Conservation (phyloP, 1,284 basidiomycete species). For the Apiotrichum veenhuisii region DNA sequence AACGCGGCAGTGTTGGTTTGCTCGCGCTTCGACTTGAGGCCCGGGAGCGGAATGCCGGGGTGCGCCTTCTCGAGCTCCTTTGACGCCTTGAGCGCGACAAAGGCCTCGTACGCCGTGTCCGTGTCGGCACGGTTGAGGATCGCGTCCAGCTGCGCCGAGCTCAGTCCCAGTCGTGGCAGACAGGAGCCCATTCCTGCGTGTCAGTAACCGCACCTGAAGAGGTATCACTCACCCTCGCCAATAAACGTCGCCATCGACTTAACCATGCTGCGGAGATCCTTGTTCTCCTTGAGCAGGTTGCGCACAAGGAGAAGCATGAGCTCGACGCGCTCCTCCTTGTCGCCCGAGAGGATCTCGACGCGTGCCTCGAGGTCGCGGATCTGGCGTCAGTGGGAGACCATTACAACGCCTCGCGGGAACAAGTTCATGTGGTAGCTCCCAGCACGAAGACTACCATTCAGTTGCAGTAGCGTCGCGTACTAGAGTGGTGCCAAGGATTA, state of each 20-base stretch:
- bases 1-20: constrained; percentile 5
- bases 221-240: constrained; percentile 66
- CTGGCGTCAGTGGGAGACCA: constrained; percentile 56
- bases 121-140: constrained; percentile 79
- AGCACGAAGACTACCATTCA: too few relatives aligned
- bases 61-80: constrained; percentile 35
- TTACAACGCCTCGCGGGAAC: too few relatives aligned
- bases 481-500: too few relatives aligned
- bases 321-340: constrained; percentile 77
- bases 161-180: constrained; percentile 69
- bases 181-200: constrained; percentile 56
- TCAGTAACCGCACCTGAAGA: background rate
- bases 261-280: constrained; percentile 71
- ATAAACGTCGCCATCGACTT: constrained; percentile 72
- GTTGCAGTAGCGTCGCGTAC: too few relatives aligned
- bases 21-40: constrained; percentile 8
- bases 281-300: constrained; percentile 86
- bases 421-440: too few relatives aligned
- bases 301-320: constrained; percentile 76
- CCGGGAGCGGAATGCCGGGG: constrained; percentile 29
- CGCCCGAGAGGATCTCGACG: constrained; percentile 82
- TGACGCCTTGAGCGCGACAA: constrained; percentile 55
- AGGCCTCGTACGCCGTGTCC: constrained; percentile 85
- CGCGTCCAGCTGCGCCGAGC: constrained; percentile 65
- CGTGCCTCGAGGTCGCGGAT: constrained; percentile 88